A percentile compares a stretch with the other conserved stretches of the same genome.
These are phyloP conservation scores for Ganoderma sinense DNA, from an alignment of 1,284 basidiomycete species.

Conservation along the genomic window DNA sequence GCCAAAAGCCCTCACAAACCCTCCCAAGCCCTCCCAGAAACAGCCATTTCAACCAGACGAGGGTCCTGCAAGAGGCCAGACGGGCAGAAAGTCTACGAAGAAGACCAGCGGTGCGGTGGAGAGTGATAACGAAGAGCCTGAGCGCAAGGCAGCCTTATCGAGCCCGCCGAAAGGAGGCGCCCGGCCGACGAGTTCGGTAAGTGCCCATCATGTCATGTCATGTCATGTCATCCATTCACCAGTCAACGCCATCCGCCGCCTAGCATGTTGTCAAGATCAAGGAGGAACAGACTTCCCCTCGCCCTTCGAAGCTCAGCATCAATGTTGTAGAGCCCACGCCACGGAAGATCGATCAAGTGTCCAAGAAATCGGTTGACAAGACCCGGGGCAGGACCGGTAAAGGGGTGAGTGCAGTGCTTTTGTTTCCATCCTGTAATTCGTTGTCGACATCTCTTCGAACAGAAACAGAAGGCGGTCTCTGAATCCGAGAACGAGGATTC, in stretches of 20 bases:
- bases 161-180: background rate
- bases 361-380: background rate
- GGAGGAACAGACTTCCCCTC: background rate
- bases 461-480: no score
- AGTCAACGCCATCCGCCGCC: background rate
- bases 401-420: background rate
- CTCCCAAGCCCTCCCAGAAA: background rate
- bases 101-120: background rate
- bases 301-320: background rate
- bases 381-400: background rate
- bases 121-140: background rate
- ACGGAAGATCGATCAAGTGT: background rate
- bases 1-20: background rate
- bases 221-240: background rate
- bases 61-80: background rate
- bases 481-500: no score
- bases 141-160: background rate
- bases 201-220: background rate
- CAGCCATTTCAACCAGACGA: background rate
- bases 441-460: no score
- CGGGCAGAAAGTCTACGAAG: background rate
- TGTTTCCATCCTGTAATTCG: no score
- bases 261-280: background rate
- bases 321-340: background rate
- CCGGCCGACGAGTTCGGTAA: background rate